Base-by-base conservation (phyloP, 2,329 filamentous ascomycete species). In the Verticillium isaacii region DNA sequence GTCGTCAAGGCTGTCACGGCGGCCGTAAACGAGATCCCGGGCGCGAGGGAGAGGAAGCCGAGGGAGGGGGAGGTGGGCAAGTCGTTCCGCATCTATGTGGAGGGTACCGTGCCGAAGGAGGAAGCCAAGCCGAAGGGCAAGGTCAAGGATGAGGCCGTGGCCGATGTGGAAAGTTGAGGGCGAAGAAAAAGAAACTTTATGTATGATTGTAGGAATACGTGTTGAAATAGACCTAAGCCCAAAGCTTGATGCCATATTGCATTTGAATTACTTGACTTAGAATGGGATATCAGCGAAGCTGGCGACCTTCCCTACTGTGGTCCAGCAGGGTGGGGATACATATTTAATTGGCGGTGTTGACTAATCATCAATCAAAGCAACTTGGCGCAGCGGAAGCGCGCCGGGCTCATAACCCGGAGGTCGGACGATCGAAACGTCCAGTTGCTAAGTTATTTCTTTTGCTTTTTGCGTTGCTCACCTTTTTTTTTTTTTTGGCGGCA, bases 1-100 rank as follows among this genome's bases (percentile, higher is more conserved):
- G 73, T 93, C 55, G 68, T 94, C 32, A 65, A 63, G 56, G 72
- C 66, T 56, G 69, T 83, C 8, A 66, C 68, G 62, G 76, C 77
- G 17, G 67, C 68, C 56, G 65, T 75, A 12, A 64, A 6, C 15
- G 72, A 74, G 56, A 69, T 69, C 15, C 61, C 69, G 15, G 76
- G 74, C 0, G 79, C 74, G 61, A 80, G 71, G 67, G 80, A 85
- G 74, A 70, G 68, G 58, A 81, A 80, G 70, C 64, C 66, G 5
- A 71, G 77, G 64, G 77, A 81, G 32, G 85, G 83, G 17, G 71
- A 74, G 58, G 32, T 83, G 7, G 78, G 78, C 4, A 74, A 70
- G 54, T 75, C 77, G 66, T 74, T 78, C 65, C 77, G 73, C 63
- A 60, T 85, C 65, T 77, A 72, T 64, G 71, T 80, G 25, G 79